A percentile compares a stretch with the other conserved stretches of the same genome.
phyloP scores from a whole-genome alignment of 306 rosid species.

The Prunus campanulata region DNA sequence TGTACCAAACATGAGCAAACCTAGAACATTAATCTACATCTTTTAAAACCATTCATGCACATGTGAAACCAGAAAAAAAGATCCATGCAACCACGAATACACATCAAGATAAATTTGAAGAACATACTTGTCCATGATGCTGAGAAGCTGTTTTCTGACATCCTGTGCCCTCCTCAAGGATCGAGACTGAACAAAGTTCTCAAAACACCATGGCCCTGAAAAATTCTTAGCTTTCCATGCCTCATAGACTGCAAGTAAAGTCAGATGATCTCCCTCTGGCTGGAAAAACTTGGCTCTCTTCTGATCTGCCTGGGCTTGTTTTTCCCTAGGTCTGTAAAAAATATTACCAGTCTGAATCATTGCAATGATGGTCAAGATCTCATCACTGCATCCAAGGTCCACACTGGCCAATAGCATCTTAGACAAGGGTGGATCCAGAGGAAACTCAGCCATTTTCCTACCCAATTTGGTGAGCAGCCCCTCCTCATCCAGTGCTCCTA shows the following conservation, averaged over 20 bases:
- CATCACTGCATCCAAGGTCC: conserved; percentile 1
- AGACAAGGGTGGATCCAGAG: not conserved
- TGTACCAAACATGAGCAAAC: not conserved
- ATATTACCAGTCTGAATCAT: conserved; percentile 3
- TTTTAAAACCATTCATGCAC: not conserved
- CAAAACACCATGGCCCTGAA: too few relatives aligned
- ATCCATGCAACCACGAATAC: not conserved
- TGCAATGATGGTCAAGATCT: conserved; percentile 2
- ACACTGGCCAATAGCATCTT: not conserved
- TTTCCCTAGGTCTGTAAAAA: not conserved
- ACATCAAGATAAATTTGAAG: not conserved
- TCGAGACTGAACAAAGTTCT: too few relatives aligned
- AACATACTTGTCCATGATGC: conserved; percentile 25
- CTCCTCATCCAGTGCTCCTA: not conserved
- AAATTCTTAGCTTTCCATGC: too few relatives aligned
- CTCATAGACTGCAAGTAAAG: too few relatives aligned
- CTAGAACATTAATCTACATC: not conserved
- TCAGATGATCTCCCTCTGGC: too few relatives aligned
- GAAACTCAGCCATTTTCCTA: not conserved
- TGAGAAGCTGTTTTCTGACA: conserved; percentile 1
- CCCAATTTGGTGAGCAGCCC: conserved; percentile 2
- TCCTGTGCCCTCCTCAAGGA: not conserved
- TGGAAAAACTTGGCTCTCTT: too few relatives aligned
- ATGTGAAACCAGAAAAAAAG: not conserved
- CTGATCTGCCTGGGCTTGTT: too few relatives aligned